Percentiles rank a stretch among this genome's conserved stretches.
Evolutionary conservation across 2,329 filamentous ascomycete genomes (phyloP).

Genomic region (Xylariomycetidae sp.): DNA sequence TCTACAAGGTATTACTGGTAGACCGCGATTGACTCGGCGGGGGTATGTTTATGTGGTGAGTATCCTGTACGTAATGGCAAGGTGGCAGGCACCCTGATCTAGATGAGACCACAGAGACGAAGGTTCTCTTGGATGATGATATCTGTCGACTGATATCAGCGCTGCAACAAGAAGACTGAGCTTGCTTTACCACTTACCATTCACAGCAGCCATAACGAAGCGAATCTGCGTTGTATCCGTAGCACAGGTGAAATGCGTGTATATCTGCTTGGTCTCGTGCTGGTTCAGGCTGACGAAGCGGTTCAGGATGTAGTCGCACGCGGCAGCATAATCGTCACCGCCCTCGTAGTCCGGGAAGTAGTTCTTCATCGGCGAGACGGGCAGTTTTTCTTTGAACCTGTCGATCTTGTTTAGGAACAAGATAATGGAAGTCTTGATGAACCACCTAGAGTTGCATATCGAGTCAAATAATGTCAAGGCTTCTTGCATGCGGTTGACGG

Average conservation of each 20-base stretch:
- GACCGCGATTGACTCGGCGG: conserved; percentile 17
- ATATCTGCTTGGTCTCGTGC: conserved; percentile 99
- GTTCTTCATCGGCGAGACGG: conserved; percentile 78
- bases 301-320: conserved; percentile 98
- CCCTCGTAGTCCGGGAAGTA: conserved; percentile 92
- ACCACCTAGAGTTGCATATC: conserved; percentile 85
- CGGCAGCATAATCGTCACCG: conserved; percentile 89
- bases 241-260: conserved; percentile 98
- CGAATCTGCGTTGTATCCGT: conserved; percentile 98
- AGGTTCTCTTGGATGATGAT: conserved; percentile 99
- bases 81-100: conserved; percentile 33
- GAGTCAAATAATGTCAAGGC: conserved; percentile 82
- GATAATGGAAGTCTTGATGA: conserved; percentile 85
- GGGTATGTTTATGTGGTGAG: conserved; percentile 19
- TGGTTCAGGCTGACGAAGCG: conserved; percentile 97
- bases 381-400: conserved; percentile 81
- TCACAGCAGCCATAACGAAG: conserved; percentile 99
- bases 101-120: conserved; percentile 94
- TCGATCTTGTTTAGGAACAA: conserved; percentile 87
- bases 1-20: conserved; percentile 27
- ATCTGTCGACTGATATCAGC: conserved; percentile 50
- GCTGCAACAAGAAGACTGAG: background rate
- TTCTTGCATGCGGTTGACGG: conserved; percentile 91
- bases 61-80: conserved; percentile 12
- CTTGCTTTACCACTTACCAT: conserved; percentile 58